A percentile compares a stretch with the other conserved stretches of the same genome.
Evolutionary conservation across 2,329 filamentous ascomycete genomes (phyloP).

Genomic region (Laburnicola sp.): DNA sequence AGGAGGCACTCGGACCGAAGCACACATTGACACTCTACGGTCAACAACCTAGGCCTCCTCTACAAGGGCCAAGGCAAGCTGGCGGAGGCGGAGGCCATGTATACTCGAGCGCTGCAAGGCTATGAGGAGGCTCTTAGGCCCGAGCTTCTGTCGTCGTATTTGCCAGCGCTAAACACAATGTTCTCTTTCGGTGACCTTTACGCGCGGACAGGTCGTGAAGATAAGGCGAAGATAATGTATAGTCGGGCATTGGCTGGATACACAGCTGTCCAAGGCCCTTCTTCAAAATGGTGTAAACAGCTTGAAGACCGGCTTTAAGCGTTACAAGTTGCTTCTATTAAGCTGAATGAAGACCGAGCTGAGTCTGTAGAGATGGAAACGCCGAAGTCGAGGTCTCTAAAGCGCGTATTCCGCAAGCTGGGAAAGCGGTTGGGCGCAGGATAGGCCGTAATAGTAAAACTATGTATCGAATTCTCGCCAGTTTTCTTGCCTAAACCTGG

Average conservation of each 20-base stretch:
- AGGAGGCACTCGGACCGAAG: too few species aligned
- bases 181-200: constrained; percentile 28
- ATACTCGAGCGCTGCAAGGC: constrained; percentile 19
- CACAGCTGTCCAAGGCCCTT: constrained; percentile 15
- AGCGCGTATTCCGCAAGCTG: constrained; percentile 2
- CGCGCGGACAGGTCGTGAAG: constrained; percentile 20
- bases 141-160: constrained; percentile 22
- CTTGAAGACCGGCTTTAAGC: constrained; percentile 12
- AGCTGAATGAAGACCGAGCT: constrained; percentile 4
- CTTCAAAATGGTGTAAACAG: constrained; percentile 12
- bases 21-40: too few species aligned
- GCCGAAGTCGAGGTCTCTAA: constrained; percentile 7
- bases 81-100: neutral
- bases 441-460: neutral
- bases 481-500: too few species aligned
- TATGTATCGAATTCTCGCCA: neutral
- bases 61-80: too few species aligned
- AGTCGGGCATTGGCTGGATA: constrained; percentile 20
- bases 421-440: neutral
- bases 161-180: constrained; percentile 30
- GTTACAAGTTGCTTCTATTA: constrained; percentile 11
- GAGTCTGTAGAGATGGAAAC: constrained; percentile 9
- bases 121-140: constrained; percentile 17
- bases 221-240: constrained; percentile 31
- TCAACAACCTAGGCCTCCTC: too few species aligned